These are phyloP conservation scores for Terana coerulea DNA, from an alignment of 768 basidiomycete species.

Conservation along the genomic window DNA sequence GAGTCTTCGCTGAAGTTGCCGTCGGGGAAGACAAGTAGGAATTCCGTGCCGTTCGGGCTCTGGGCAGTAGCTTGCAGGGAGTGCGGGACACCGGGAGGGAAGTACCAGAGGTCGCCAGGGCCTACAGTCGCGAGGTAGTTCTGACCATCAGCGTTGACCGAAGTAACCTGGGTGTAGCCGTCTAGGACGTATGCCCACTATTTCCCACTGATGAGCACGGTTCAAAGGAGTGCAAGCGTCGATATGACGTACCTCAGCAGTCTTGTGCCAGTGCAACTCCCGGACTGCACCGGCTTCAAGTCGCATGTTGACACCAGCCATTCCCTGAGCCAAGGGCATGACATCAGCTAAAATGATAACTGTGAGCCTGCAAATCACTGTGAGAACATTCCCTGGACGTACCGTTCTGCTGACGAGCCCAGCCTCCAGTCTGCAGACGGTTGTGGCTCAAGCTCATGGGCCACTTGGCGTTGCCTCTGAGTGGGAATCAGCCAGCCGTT, in stretches of 20 bases:
- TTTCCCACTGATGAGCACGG: not conserved
- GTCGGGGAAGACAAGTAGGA: slow-evolving; percentile 50
- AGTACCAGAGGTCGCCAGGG: slow-evolving; percentile 52
- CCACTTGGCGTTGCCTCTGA: slow-evolving; percentile 26
- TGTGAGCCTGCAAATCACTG: slow-evolving; percentile 14
- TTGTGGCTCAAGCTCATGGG: slow-evolving; percentile 30
- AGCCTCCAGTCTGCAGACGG: slow-evolving; percentile 31
- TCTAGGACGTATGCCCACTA: slow-evolving; percentile 33
- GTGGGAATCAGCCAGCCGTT: not conserved
- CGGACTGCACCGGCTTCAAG: slow-evolving; percentile 32
- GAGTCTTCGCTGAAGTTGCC: slow-evolving; percentile 50
- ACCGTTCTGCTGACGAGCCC: slow-evolving; percentile 32
- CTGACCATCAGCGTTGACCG: slow-evolving; percentile 43
- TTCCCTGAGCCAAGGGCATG: slow-evolving; percentile 24
- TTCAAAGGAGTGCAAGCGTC: slow-evolving; percentile 12
- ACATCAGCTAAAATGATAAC: slow-evolving; percentile 17
- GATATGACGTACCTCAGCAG: not conserved
- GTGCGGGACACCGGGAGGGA: slow-evolving; percentile 53
- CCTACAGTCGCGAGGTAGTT: slow-evolving; percentile 48
- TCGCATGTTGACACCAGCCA: slow-evolving; percentile 33
- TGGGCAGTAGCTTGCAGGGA: slow-evolving; percentile 47
- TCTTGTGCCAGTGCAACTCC: no score
- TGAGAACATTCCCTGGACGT: not conserved
- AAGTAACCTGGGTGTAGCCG: slow-evolving; percentile 46
- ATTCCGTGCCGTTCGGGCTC: slow-evolving; percentile 45